Evolutionary conservation across 192 early-diverging fungal species (phyloP).

Genomic region (Mortierella antarctica): DNA sequence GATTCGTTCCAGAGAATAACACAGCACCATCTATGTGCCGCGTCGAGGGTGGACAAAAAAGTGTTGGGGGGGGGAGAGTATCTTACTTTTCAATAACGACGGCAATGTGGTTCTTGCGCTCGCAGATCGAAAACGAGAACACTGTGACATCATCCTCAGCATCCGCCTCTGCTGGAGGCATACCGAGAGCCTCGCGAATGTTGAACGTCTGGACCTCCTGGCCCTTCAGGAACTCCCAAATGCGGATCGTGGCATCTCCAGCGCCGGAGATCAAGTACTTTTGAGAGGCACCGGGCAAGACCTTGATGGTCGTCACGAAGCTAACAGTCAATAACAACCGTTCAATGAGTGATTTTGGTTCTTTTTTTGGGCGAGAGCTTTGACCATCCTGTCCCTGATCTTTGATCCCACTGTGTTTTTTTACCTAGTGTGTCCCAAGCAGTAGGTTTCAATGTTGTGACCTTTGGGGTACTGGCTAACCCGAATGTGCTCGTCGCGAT

Average conservation of each 20-base stretch:
- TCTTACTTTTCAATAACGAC: conserved; percentile 59
- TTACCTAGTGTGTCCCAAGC: conserved; percentile 92
- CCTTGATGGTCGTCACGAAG: conserved; percentile 76
- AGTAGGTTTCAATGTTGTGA: conserved; percentile 90
- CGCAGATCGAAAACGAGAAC: conserved; percentile 50
- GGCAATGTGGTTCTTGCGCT: conserved; percentile 54
- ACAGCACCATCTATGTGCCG: too few relatives aligned
- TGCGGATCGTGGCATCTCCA: conserved; percentile 81
- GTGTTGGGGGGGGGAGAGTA: too few relatives aligned
- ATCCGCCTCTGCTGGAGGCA: conserved; percentile 36
- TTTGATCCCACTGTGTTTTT: neutral
- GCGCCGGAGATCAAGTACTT: conserved; percentile 79
- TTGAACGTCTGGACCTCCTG: conserved; percentile 74
- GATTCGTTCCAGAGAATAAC: neutral
- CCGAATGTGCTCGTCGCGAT: conserved; percentile 98
- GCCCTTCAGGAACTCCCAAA: conserved; percentile 81
- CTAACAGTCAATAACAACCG: conserved; percentile 41
- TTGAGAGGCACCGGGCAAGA: conserved; percentile 64
- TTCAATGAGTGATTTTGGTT: too few relatives aligned
- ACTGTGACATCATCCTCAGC: conserved; percentile 50
- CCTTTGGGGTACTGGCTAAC: conserved; percentile 91
- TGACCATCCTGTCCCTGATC: too few relatives aligned
- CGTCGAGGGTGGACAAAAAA: neutral
- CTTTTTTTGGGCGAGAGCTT: too few relatives aligned
- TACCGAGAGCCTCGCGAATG: conserved; percentile 56